Percentiles rank a stretch among this genome's conserved stretches.
Conservation (phyloP, 768 basidiomycete species). For the Psilocybe cyanescens region DNA sequence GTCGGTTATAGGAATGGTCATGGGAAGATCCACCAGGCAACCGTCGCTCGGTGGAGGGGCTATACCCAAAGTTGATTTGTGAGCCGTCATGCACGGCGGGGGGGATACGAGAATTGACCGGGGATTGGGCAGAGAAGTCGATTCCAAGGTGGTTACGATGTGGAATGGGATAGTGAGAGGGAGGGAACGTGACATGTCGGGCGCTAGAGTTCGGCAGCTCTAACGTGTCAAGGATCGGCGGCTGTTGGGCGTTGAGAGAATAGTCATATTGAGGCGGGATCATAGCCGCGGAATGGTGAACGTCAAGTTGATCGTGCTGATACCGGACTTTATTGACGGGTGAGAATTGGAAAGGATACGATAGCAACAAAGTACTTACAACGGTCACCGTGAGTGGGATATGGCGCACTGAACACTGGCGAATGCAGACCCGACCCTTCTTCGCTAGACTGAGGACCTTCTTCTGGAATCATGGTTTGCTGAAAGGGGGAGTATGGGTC, state of each 20-base stretch:
- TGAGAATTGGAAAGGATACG: constrained; percentile 42
- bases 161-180: constrained; percentile 42
- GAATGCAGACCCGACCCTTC: constrained; percentile 79
- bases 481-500: constrained; percentile 65
- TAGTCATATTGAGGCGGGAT: constrained; percentile 59
- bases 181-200: constrained; percentile 41
- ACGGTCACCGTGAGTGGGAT: constrained; percentile 53
- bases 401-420: constrained; percentile 60
- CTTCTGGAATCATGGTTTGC: constrained; percentile 55
- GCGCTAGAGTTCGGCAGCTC: constrained; percentile 45
- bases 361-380: constrained; percentile 55
- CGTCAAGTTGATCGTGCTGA: constrained; percentile 48
- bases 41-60: constrained; percentile 40
- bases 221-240: constrained; percentile 52
- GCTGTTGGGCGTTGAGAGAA: constrained; percentile 46
- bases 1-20: constrained; percentile 45
- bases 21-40: constrained; percentile 49
- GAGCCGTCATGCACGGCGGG: constrained; percentile 37
- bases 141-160: constrained; percentile 51
- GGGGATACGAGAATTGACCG: constrained; percentile 45
- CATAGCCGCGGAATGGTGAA: constrained; percentile 46
- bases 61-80: constrained; percentile 42
- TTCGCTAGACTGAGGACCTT: constrained; percentile 73
- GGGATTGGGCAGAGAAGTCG: constrained; percentile 44
- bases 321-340: constrained; percentile 73